A percentile compares a stretch with the other conserved stretches of the same genome.
Evolutionary conservation across 2,329 filamentous ascomycete genomes (phyloP).

Genomic region (Aspergillus sclerotialis): DNA sequence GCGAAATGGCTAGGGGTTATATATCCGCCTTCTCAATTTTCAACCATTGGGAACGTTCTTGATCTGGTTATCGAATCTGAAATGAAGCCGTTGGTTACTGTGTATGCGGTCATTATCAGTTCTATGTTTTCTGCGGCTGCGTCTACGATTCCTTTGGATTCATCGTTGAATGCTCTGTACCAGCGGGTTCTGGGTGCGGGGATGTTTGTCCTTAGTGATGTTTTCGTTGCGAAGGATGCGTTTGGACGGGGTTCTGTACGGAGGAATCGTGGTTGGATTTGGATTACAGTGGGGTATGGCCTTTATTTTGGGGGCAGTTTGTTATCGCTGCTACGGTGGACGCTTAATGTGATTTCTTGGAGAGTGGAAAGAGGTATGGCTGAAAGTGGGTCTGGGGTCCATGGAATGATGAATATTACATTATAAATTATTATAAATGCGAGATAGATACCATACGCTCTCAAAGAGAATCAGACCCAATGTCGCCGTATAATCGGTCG

Average conservation of each 20-base stretch:
- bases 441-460: no score
- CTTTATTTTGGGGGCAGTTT: slow-evolving; percentile 26
- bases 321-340: slow-evolving; percentile 14
- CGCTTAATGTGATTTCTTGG: no score
- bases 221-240: slow-evolving; percentile 25
- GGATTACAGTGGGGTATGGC: slow-evolving; percentile 13
- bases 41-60: slow-evolving; percentile 13
- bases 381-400: no score
- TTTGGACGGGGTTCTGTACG: slow-evolving; percentile 13
- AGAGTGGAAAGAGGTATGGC: no score
- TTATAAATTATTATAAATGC: no score
- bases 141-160: slow-evolving; percentile 9
- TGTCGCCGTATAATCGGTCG: slow-evolving; percentile 53
- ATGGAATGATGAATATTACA: no score
- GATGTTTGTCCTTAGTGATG: slow-evolving; percentile 25
- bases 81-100: slow-evolving; percentile 18
- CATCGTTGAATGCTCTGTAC: slow-evolving; percentile 2
- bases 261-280: slow-evolving; percentile 8
- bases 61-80: slow-evolving; percentile 15
- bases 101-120: slow-evolving; percentile 20
- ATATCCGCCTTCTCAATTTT: slow-evolving; percentile 12
- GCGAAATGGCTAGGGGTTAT: slow-evolving; percentile 20
- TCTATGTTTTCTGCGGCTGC: slow-evolving; percentile 20
- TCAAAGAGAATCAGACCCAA: no score
- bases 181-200: slow-evolving; percentile 19